A percentile compares a stretch with the other conserved stretches of the same genome.
These are phyloP conservation scores for Nicotiana undulata DNA, from an alignment of 257 asterid genomes.

Conservation along the genomic window DNA sequence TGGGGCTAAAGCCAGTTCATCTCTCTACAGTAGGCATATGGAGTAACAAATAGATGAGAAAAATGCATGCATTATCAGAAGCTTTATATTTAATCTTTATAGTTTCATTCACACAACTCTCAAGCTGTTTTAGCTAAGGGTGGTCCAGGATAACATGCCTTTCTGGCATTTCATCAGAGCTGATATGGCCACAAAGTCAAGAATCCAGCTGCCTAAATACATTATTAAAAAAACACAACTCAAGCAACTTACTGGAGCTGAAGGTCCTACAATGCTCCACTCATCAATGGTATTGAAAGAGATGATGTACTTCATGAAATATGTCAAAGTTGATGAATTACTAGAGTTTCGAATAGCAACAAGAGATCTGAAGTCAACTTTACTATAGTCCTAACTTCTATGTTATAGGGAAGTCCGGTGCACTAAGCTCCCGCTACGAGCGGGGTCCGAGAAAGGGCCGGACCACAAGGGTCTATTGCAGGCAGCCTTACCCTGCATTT, in stretches of 20 bases:
- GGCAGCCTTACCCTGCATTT: no score
- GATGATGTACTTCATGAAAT: neutral
- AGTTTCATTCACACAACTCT: slow-evolving; percentile 18
- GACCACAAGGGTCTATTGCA: no score
- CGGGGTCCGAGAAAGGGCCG: no score
- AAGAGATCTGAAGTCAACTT: neutral
- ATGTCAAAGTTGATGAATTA: neutral
- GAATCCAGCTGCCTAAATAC: slow-evolving; percentile 39
- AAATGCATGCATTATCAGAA: slow-evolving; percentile 14
- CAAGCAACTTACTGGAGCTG: slow-evolving; percentile 13
- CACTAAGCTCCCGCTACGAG: no score
- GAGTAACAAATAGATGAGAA: slow-evolving; percentile 40
- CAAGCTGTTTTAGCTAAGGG: slow-evolving; percentile 9
- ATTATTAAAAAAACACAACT: slow-evolving; percentile 11
- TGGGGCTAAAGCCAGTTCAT: slow-evolving; percentile 59
- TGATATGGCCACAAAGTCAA: slow-evolving; percentile 42
- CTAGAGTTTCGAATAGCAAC: neutral
- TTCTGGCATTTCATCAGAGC: slow-evolving; percentile 22
- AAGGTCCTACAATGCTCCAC: slow-evolving; percentile 31
- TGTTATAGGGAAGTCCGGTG: neutral
- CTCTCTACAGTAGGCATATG: slow-evolving; percentile 5
- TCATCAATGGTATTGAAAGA: neutral
- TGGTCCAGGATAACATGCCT: slow-evolving; percentile 49
- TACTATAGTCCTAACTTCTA: neutral
- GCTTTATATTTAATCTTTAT: slow-evolving; percentile 35